Base-by-base conservation (phyloP, 2,329 filamentous ascomycete genomes). In the Penicillium thymicola region DNA sequence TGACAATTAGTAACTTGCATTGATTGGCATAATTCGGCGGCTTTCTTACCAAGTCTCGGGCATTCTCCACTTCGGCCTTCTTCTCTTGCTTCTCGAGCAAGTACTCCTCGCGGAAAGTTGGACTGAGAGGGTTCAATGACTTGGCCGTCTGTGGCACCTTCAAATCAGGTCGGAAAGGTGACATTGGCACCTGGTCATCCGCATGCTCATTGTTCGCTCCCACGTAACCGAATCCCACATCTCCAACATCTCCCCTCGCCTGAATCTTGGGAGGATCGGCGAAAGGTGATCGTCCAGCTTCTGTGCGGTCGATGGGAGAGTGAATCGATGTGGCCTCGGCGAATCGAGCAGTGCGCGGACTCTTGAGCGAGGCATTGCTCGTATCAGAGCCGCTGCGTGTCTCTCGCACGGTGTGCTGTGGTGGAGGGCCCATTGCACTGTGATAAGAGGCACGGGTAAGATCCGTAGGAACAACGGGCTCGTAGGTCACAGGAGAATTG, bases 141-240 rank as follows among this genome's bases (percentile, higher is more conserved):
- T 88, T 84, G 28, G 83, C 90, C 5, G 91, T 93, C 21, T 92
- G 91, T 5, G 93, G 92, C 18, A 89, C 87, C 78, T 85, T 96
- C 81, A 97, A 82, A 52, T 92, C 92, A 75, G 91, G 96, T 81
- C 94, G 96, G 66, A 96, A 83, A 7, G 90, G 90, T 21, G 89
- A 89, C 66, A 82, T 87, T 51, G 90, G 84, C 79, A 83, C 84
- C 58, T 82, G 87, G 69, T 72, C 66, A 13, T 65, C 68, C 67
- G 73, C 79, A 76, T 77, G 74, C 66, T 76, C 72, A 60, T 80
- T 77, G 65, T 81, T 81, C 67, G 85, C 74, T 61, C 79, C 82
- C 70, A 97, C 89, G 78, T 96, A 97, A 72, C 92, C 92, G 75
- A 97, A 97, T 64, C 92, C 92, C 63, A 96, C 85, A 77, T 96